phyloP scores from a whole-genome alignment of 805 yeast genomes.

The Candida adriatica region DNA sequence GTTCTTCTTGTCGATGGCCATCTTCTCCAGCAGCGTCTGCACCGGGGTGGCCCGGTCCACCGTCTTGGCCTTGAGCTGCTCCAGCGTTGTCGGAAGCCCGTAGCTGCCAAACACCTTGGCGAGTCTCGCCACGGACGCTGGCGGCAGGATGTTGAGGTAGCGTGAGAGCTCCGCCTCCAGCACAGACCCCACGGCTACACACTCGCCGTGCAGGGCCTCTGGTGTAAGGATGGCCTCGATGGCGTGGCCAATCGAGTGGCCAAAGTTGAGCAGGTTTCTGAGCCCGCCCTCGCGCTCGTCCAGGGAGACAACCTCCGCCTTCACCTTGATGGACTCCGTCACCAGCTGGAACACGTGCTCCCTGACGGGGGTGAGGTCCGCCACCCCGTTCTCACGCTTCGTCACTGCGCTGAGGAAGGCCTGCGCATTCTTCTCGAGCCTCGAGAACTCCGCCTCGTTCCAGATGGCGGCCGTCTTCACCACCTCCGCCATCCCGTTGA shows the following conservation, averaged over 20 bases:
- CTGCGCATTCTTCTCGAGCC: slow-evolving; percentile 74
- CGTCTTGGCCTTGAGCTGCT: slow-evolving; percentile 59
- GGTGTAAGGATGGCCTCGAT: slow-evolving; percentile 97
- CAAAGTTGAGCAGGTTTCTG: slow-evolving; percentile 87
- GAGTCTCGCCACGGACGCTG: slow-evolving; percentile 90
- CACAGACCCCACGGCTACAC: slow-evolving; percentile 96
- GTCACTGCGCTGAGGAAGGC: slow-evolving; percentile 63
- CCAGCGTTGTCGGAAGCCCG: slow-evolving; percentile 73
- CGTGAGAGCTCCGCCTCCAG: slow-evolving; percentile 94
- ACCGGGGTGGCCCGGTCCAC: slow-evolving; percentile 70
- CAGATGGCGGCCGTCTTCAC: slow-evolving; percentile 97
- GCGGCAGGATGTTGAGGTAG: slow-evolving; percentile 79
- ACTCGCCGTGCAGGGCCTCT: slow-evolving; percentile 94
- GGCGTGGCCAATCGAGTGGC: slow-evolving; percentile 97
- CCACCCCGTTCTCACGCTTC: slow-evolving; percentile 38
- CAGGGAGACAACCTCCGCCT: slow-evolving; percentile 86
- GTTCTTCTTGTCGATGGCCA: slow-evolving; percentile 96
- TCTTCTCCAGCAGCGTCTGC: slow-evolving; percentile 64
- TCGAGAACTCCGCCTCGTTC: slow-evolving; percentile 81
- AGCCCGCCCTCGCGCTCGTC: slow-evolving; percentile 96
- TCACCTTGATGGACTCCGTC: slow-evolving; percentile 77
- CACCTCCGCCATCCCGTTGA: slow-evolving; percentile 98
- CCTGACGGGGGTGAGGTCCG: slow-evolving; percentile 61
- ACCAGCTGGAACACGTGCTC: slow-evolving; percentile 77
- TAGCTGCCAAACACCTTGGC: slow-evolving; percentile 78